Conservation (phyloP, 2,329 filamentous ascomycete species). For the Hirsutella minnesotensis region DNA sequence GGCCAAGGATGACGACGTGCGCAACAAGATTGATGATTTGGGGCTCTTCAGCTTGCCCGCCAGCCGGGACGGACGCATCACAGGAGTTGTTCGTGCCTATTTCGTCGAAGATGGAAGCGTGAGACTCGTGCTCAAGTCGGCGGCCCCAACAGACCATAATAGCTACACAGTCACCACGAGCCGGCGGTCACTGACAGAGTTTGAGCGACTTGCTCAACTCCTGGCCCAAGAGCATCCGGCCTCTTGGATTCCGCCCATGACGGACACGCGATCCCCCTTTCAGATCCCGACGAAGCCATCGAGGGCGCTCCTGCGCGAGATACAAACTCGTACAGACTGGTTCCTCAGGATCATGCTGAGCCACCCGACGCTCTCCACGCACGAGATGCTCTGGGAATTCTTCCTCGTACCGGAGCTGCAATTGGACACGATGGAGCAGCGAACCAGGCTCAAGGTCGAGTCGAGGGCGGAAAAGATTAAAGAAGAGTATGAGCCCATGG, state of each 20-base stretch:
- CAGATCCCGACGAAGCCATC: constrained; percentile 90
- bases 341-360: constrained; percentile 78
- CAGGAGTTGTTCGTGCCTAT: constrained; percentile 86
- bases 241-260: constrained; percentile 80
- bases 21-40: constrained; percentile 92
- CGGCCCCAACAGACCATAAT: constrained; percentile 67
- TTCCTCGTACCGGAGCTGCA: constrained; percentile 93
- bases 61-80: constrained; percentile 68
- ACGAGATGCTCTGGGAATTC: constrained; percentile 98
- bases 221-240: constrained; percentile 83
- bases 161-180: constrained; percentile 93
- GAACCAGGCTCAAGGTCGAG: constrained; percentile 77
- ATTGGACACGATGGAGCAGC: constrained; percentile 76
- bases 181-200: constrained; percentile 75
- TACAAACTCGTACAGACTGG: constrained; percentile 74
- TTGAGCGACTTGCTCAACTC: constrained; percentile 78
- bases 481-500: constrained; percentile 79
- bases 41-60: constrained; percentile 67
- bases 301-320: constrained; percentile 72
- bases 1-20: constrained; percentile 93
- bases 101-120: constrained; percentile 96
- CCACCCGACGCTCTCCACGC: constrained; percentile 87
- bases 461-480: constrained; percentile 70
- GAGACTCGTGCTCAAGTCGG: constrained; percentile 86
- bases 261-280: constrained; percentile 73